Base-by-base conservation (phyloP, 768 basidiomycete genomes). In the Boletus vermiculosoides region DNA sequence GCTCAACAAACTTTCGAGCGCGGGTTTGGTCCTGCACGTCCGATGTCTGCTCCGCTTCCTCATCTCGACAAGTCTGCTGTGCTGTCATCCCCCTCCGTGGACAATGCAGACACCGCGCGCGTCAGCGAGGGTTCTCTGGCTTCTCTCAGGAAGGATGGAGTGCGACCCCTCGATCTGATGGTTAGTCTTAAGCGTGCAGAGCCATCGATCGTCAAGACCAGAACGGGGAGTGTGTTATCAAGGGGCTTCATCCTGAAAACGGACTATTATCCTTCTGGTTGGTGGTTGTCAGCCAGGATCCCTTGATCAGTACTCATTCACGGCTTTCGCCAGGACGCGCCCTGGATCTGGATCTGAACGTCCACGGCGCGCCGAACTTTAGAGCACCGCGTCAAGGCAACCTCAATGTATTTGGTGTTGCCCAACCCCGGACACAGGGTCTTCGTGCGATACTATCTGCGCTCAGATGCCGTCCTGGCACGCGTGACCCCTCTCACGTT, bases 311-410 rank as follows among this genome's bases (percentile, higher is more conserved):
- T 20, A 47, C 49, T 65, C 48, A 59, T n/a, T 42, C 34, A 28
- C 46, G 36, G 28, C 39, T 13, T 31, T 36, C 31, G 15, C 49
- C 58, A 93, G 92, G 92, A 42, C 84, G 94, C 60, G 94, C 94
- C 4, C 77, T 94, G 42, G 92, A 96, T 68, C 82, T 98, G 2
- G 93, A 96, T 65, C 79, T 98, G 28, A 92, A 90, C 56, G 80
- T 99, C 10, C 88, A 94, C 67, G 96, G 97, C 34, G 96, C 96
- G 18, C 94, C 96, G 4, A 98, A 98, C 74, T 98, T 98, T 69
- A 80, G 97, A 62, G 85, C 90, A 13, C 89, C 94, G 10, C 80
- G 85, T 50, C 81, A 85, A 47, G 87, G 85, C 28, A 82, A 83
- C 55, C 79, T 98, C 34, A 96, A 95, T 62, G 93, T 99, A 2